Evolutionary conservation across 2,329 filamentous ascomycete species (phyloP), one percentile per base, ranked within the genome.

Genomic region (Fusarium paranaense): DNA sequence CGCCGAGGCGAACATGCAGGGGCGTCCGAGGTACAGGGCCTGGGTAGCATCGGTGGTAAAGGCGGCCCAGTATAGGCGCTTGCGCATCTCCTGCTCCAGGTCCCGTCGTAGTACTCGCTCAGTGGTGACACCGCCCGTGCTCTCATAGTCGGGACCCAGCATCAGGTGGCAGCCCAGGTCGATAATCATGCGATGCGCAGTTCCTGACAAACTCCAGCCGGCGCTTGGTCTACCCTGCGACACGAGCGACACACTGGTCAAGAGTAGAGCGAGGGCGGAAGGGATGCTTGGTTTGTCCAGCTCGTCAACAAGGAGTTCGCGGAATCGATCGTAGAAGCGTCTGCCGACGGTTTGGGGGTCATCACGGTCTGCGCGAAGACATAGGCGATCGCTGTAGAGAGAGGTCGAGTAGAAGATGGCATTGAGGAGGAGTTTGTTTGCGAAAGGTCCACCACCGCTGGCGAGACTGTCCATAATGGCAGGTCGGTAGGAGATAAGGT

Each of bases 381-480:
- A 81, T 1, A 78, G 69, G 1, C 82, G 78, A 64, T 84, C 81
- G 64, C 83, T 85, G 54, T 83, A 84, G 1, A 84, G 79, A 6
- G 79, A 80, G 4, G 81, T 82, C 11, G 81, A 82, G 54, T 81
- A 84, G 72, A 83, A 86, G 11, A 85, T 84, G 18, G 82, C 81
- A 66, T 84, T 84, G 16, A 84, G 76, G 1, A 84, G 73, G 4
- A 84, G 77, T 61, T 83, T 83, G 32, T 83, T 84, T 11, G 78
- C 76, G 33, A 80, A 84, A 1, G 80, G 80, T 1, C 83, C 82
- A n/a, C 78, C 77, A 0, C 79, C 79, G 22, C 78, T 82, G 1
- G 77, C 74, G 3, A 84, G 78, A 64, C 81, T 82, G 38, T 83
- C 81, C 79, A 83, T 84, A 11, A 84, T 81, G 2, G 81, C 82